Base-by-base conservation (phyloP, 164 flowering plant genomes). In the Tetracentron sinense region DNA sequence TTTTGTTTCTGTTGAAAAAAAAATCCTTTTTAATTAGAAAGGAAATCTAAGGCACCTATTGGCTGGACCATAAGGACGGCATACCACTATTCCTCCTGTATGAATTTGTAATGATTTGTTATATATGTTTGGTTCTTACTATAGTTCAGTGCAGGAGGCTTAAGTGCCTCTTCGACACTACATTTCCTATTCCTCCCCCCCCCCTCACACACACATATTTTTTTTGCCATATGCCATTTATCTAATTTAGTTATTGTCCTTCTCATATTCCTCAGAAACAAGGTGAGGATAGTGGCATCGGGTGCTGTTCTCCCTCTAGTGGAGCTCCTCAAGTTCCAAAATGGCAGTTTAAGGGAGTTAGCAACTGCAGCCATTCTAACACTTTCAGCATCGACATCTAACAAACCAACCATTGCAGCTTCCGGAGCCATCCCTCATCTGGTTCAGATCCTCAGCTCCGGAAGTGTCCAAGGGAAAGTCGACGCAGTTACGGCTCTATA, bases 401-500 rank as follows among this genome's bases (percentile, higher is more conserved):
- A 85, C 72, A 84, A 82, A 69, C 79, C 77, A 28, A 75, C 61
- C 0, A 82, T 89, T 61, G 75, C 74, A 4, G 73, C 81, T 28
- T 83, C 89, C 8, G 96, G 91, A 54, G 90, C 81, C n/a, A 71
- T 77, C 12, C 83, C 87, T n/a, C 84, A 74, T 69, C 72, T 87
- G 47, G 83, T 87, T 59, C 84, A 80, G 58, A 81, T 85, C 58
- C 85, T 87, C 14, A 71, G 79, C 70, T 76, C 81, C 15, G 89
- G 86, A 48, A 87, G 74, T 69, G 78, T 84, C 56, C 93, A 87
- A 71, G 91, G 85, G 25, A 82, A 71, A 72, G 91, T 85, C 21
- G 96, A 89, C 64, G 89, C 93, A 20, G 89, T 89, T 42, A 89
- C 92, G 15, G 88, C 91, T 54, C 79, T 87, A 3, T 78, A 89